These are phyloP conservation scores for Cutaneotrichosporon arboriforme DNA, from an alignment of 1,284 basidiomycete genomes.

Conservation along the genomic window DNA sequence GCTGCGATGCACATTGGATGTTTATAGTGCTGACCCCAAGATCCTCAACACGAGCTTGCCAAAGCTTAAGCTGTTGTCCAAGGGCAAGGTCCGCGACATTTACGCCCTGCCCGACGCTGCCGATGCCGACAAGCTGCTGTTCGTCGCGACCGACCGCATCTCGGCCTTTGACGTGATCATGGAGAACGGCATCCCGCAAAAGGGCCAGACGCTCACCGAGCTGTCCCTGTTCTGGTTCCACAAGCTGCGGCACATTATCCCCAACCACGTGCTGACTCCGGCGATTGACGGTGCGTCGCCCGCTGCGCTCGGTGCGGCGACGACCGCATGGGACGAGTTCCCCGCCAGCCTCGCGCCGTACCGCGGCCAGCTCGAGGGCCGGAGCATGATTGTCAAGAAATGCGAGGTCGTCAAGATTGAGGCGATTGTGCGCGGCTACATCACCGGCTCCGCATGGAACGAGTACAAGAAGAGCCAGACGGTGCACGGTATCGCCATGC, in stretches of 20 bases:
- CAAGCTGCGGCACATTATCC: constrained; percentile 68
- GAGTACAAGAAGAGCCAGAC: constrained; percentile 88
- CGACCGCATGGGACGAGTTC: constrained; percentile 65
- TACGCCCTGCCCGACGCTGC: constrained; percentile 62
- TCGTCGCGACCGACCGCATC: constrained; percentile 93
- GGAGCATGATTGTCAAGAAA: constrained; percentile 86
- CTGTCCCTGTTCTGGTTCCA: constrained; percentile 96
- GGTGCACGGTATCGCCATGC: constrained; percentile 77
- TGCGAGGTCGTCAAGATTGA: constrained; percentile 91
- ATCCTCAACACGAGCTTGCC: constrained; percentile 48
- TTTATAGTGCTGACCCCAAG: not conserved
- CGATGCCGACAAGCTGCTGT: constrained; percentile 62
- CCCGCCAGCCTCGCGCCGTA: constrained; percentile 59
- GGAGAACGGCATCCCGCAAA: constrained; percentile 85
- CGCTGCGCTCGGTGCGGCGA: constrained; percentile 8
- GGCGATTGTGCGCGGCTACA: constrained; percentile 92
- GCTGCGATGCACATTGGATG: no score
- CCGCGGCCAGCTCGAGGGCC: constrained; percentile 64
- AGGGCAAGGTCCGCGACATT: constrained; percentile 90
- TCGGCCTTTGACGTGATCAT: constrained; percentile 96
- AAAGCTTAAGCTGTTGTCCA: constrained; percentile 61
- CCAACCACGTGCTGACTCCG: constrained; percentile 79
- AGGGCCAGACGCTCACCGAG: constrained; percentile 83
- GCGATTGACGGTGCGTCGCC: constrained; percentile 20
- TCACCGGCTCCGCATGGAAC: constrained; percentile 91